Evolutionary conservation across 495 filamentous ascomycete genomes (phyloP), one percentile per base, ranked within the genome.

Genomic region (Hypoxylon fragiforme): DNA sequence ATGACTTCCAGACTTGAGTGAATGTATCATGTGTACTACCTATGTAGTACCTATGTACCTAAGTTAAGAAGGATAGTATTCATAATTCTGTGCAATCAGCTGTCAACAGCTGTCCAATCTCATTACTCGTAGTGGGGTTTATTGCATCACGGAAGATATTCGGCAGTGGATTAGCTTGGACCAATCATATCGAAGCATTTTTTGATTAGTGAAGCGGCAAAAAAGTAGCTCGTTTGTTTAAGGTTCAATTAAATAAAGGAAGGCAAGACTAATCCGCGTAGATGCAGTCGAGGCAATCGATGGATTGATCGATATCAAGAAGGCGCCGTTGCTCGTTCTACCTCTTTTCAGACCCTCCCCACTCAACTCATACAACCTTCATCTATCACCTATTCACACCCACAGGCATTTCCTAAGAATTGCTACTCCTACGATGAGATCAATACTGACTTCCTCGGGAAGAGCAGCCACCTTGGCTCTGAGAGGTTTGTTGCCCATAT

Each of bases 391-490:
- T n/a, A n/a, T n/a, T n/a, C n/a, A n/a, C n/a, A n/a, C n/a, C n/a
- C n/a, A n/a, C n/a, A 16, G 13, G n/a, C 26, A 57, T 49, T 36
- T 28, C 14, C 28, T 7, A 41, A 13, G 13, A 42, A 22, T 32
- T 22, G 31, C 24, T 20, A 22, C 38, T 42, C 51, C 48, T 52
- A 20, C 13, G 3, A 34, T 26, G 39, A 28, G 34, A 49, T 78
- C 60, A 63, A 89, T 90, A 85, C 70, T 87, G 47, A 78, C 81
- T 49, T 79, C 81, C 18, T 78, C 81, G 57, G 74, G 86, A 77
- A 82, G 80, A 68, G 76, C 80, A 54, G 83, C 83, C 70, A 75
- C 82, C 58, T 71, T 87, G 80, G 85, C 85, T 54, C 73, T 89
- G 68, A 81, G 86, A 82, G 84, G 86, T 90, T 75, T 64, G 80